Conservation (phyloP, 345 rosid species). For the Psidium friedrichsthalianum region DNA sequence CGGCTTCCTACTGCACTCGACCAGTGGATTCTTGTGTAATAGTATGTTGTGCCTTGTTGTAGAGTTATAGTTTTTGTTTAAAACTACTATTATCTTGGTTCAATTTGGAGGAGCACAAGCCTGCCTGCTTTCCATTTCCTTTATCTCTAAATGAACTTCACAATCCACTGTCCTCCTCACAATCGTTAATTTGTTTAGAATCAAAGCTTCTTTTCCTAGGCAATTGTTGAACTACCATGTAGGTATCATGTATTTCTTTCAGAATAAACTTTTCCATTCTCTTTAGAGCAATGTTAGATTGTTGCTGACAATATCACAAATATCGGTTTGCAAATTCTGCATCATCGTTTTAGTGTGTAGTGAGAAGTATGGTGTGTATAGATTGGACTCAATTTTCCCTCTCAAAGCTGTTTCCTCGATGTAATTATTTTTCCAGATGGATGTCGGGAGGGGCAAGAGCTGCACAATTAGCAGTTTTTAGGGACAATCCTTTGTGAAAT, state of each 20-base stretch:
- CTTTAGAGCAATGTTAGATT: neutral
- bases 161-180: neutral
- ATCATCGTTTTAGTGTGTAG: neutral
- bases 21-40: constrained; percentile 14
- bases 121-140: neutral
- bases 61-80: neutral
- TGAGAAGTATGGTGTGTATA: neutral
- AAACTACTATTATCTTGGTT: neutral
- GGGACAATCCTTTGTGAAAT: neutral
- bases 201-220: neutral
- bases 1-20: neutral
- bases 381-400: neutral
- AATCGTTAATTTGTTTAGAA: neutral
- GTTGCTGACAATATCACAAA: neutral
- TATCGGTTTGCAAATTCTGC: neutral
- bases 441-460: neutral
- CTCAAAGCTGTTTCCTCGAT: neutral
- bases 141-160: neutral
- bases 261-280: neutral
- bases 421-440: neutral
- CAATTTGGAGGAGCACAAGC: neutral
- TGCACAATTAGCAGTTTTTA: neutral
- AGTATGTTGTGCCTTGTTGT: neutral
- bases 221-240: neutral
- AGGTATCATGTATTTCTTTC: neutral